Percentiles rank a stretch among this genome's conserved stretches.
Conservation (phyloP, 257 asterid species). For the Eucommia ulmoides region DNA sequence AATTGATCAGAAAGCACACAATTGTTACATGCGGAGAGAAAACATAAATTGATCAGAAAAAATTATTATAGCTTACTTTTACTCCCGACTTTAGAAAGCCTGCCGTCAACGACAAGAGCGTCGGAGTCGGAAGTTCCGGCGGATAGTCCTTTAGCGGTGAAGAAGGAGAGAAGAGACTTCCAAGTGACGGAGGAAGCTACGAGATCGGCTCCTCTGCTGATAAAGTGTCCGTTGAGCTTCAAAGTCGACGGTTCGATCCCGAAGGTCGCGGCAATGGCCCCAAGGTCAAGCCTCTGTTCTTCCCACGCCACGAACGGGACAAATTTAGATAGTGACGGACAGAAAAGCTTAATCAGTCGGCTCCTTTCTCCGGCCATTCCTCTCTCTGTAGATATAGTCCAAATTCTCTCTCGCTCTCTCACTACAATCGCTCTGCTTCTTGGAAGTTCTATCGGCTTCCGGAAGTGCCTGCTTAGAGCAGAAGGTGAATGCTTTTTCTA, state of each 20-base stretch:
- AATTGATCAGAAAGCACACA: no score
- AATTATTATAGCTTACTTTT: no score
- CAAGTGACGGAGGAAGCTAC: background rate
- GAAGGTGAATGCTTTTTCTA: no score
- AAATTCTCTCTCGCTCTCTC: no score
- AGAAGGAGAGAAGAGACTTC: background rate
- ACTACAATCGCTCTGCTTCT: no score
- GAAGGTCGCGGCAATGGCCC: background rate
- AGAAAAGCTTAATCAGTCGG: constrained; percentile 19
- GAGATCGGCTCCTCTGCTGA: background rate
- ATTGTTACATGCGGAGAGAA: no score
- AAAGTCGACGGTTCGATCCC: background rate
- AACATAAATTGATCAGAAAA: no score
- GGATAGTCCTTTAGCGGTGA: background rate
- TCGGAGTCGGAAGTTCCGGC: background rate
- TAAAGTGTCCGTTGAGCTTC: background rate
- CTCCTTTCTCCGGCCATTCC: no score
- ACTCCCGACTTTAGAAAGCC: no score
- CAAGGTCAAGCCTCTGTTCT: background rate
- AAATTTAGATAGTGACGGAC: constrained; percentile 24
- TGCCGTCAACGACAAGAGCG: background rate
- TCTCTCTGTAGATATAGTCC: no score
- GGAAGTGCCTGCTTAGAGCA: no score
- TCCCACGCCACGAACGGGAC: background rate
- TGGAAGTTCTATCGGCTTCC: no score